Evolutionary conservation across 345 rosid species (phyloP), one percentile per base, ranked within the genome.

Genomic region (Euphorbia lathyris): DNA sequence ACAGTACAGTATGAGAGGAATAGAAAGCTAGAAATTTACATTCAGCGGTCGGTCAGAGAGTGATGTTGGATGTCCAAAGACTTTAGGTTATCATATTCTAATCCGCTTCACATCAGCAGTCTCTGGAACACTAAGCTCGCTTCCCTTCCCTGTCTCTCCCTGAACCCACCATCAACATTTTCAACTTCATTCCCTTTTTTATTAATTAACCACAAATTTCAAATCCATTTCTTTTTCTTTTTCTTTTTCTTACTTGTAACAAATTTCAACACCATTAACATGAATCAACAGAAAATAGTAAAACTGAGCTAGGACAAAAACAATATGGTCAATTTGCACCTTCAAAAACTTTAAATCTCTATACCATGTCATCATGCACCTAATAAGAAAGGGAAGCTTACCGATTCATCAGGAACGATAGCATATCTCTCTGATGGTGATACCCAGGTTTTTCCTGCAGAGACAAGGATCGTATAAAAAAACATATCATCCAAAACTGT

Each of bases 351-450:
- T 34, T 34, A 34, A 34, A 34, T 19, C 32, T 62, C 48, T 26
- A 22, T 12, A 38, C 25, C 30, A 38, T 20, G 27, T 5, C 30
- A 10, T 2, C 30, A 59, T 10, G 9, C 2, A 12, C 16, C 22
- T 29, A 62, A n/a, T 56, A 30, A 30, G 38, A 65, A 63, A 56
- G 47, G 48, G 19, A 3, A 48, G 75, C 96, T 86, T 73, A 90
- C 99, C 12, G 83, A 80, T 85, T 95, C 97, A 66, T 83, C 85
- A 26, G 97, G 98, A 81, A 90, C 99, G 75, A 92, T 85, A 0
- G 98, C 97, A 81, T 95, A 95, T 90, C 97, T 84, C 81, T 87
- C 98, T 1, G 92, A 72, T 38, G 86, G 97, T 14, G 97, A 85
- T 55, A 95, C 86, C 97, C 97, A 92, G 76, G 76, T 77, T 84